Base-by-base conservation (phyloP, 441 rosid genomes). In the Gossypium lobatum region DNA sequence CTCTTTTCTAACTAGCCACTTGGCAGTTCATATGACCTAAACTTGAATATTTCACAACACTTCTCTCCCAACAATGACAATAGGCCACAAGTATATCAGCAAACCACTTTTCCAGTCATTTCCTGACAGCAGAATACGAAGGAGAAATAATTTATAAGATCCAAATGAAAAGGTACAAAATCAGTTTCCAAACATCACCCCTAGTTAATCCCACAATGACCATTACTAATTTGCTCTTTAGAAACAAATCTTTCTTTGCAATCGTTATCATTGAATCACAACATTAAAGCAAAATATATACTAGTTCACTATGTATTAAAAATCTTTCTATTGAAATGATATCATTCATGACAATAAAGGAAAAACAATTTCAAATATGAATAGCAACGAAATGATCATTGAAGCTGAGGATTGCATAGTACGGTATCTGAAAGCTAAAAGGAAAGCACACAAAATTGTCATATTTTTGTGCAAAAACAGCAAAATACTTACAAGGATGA, bases 401-500 rank as follows among this genome's bases (percentile, higher is more conserved):
- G 1, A 67, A 48, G 13, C 7, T 25, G 39, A 67, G 25, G 21
- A 48, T 67, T 48, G 11, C 23, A 48, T 48, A 7, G 17, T n/a
- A 66, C 13, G 1, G 57, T 53, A 65, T 1, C 14, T n/a, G 21
- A 48, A 46, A 66, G 75, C 20, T 3, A 20, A 61, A 60, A 17
- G 6, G 25, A 59, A 26, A 46, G 11, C 23, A 61, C 18, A 48
- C 11, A 61, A 45, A 45, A 16, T n/a, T 5, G 37, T 20, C 28
- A 64, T 31, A 48, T 52, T 23, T 1, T 1, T 6, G 59, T 42
- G 26, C n/a, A 45, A 48, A 20, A 67, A 50, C 52, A 10, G 37
- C 37, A 5, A 61, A n/a, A 69, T 21, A 81, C 98, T 83, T 85
- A 95, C 98, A 64, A 95, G 97, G 78, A 95, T 90, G 82, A 95